Conservation (phyloP, 108 stramenopile species). For the Nannochloropsis salina region DNA sequence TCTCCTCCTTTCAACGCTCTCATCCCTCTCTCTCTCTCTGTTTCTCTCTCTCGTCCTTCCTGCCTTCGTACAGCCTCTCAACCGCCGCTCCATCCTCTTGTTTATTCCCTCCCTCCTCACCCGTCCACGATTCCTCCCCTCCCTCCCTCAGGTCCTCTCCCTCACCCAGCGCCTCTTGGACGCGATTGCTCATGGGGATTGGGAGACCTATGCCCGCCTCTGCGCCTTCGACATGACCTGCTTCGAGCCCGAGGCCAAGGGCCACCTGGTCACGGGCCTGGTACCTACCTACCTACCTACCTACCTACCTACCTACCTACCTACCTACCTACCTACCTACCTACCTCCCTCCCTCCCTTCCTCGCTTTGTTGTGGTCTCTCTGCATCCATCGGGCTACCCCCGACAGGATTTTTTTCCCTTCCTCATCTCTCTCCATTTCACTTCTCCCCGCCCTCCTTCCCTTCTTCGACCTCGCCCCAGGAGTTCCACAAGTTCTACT, state of each 20-base stretch:
- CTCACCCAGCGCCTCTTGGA: slow-evolving; percentile 71
- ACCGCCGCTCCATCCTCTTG: neutral
- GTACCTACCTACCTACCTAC: slow-evolving; percentile 88
- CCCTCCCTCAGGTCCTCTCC: slow-evolving; percentile 43
- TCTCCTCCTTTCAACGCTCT: too few species aligned
- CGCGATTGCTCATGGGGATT: too few species aligned
- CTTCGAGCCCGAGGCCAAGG: slow-evolving; percentile 58
- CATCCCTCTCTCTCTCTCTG: too few species aligned
- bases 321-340: slow-evolving; percentile 21
- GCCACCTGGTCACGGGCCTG: slow-evolving; percentile 78
- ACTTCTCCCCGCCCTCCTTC: too few species aligned
- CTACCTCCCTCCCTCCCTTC: slow-evolving; percentile 53
- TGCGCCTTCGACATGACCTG: slow-evolving; percentile 58
- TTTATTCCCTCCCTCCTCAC: slow-evolving; percentile 44
- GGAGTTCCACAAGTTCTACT: too few species aligned
- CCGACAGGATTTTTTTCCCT: too few species aligned
- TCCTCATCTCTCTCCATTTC: too few species aligned
- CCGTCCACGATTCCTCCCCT: slow-evolving; percentile 69
- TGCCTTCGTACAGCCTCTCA: neutral
- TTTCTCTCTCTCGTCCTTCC: neutral
- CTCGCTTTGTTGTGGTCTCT: slow-evolving; percentile 67
- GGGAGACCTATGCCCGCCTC: slow-evolving; percentile 91
- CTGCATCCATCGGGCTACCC: too few species aligned
- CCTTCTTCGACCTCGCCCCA: too few species aligned
- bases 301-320: slow-evolving; percentile 78